Base-by-base conservation (phyloP, 2,329 filamentous ascomycete genomes). In the Aureobasidium sp. region DNA sequence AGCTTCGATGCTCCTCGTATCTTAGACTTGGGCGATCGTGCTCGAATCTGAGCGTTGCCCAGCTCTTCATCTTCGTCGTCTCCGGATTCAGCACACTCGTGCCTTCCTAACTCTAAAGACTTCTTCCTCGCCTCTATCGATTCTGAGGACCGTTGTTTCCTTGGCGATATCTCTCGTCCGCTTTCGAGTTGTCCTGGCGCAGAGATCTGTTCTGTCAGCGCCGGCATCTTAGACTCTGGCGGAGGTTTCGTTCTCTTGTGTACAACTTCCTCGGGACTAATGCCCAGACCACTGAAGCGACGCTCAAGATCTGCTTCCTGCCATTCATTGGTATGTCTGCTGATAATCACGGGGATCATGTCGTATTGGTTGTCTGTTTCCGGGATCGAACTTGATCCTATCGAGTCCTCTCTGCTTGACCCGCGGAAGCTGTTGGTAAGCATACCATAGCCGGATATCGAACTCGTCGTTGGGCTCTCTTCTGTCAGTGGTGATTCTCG, bases 31-130 rank as follows among this genome's bases (percentile, higher is more conserved):
- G 72, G 73, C 67, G 68, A 85, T 70, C 71, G 74, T 56, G 69
- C 70, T 57, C 72, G 75, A 55, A 69, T 68, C 61, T 72, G 74
- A 14, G 71, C 64, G 60, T 77, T 75, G 6, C 88, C 90, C 4
- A 94, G 77, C 63, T 95, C 91, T 56, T 96, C 90, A 59, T 96
- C 91, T 69, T 96, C 91, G 61, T 96, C 91, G 62, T 96, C 91
- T 4, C 90, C 90, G 25, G 88, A 95, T 63, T 96, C 91, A 12
- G 81, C 83, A 29, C 65, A 63, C 61, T 95, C 88, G 32, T 82
- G 71, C 14, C 81, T 79, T 39, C 83, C 79, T 61, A 81, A 88
- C 63, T 95, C 88, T 29, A 88, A 70, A 6, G 83, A 83, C 59
- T 90, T 86, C 27, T 85, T 81, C 67, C 87, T 91, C 3, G 81